These are phyloP conservation scores for Lachnellula suecica DNA, from an alignment of 2,329 filamentous ascomycete species.

Conservation along the genomic window DNA sequence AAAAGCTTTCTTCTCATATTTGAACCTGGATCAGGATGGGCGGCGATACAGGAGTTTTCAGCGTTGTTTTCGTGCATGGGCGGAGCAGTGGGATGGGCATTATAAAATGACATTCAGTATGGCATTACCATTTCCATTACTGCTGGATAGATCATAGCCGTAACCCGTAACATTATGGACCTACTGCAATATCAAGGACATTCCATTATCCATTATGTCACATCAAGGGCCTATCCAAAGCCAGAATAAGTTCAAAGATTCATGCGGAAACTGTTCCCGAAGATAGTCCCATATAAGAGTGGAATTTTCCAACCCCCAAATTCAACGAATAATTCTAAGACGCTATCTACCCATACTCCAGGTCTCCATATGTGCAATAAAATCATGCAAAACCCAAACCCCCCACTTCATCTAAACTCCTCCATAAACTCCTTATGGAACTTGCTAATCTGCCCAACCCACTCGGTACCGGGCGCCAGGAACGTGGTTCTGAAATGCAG, in stretches of 20 bases:
- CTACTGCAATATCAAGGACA: not conserved
- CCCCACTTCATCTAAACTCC: conserved; percentile 58
- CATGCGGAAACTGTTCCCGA: not conserved
- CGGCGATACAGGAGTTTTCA: not conserved
- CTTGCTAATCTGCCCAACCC: conserved; percentile 81
- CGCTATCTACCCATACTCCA: not conserved
- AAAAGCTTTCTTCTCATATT: not conserved
- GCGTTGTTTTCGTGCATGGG: not conserved
- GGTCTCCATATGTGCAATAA: too few relatives aligned
- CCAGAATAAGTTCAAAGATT: not conserved
- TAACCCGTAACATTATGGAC: not conserved
- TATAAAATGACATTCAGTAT: not conserved
- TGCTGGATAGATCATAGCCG: not conserved
- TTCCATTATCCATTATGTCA: not conserved
- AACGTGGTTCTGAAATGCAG: conserved; percentile 97
- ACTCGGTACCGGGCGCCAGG: conserved; percentile 92
- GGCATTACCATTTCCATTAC: not conserved
- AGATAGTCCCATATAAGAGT: too few relatives aligned
- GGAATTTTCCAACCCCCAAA: too few relatives aligned
- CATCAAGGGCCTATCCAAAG: not conserved
- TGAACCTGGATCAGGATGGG: not conserved
- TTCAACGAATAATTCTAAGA: not conserved
- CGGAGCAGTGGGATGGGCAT: not conserved
- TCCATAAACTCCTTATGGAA: conserved; percentile 93
- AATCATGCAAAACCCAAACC: too few relatives aligned